Conservation (phyloP, 1,284 basidiomycete species). For the Ustilago sp. region DNA sequence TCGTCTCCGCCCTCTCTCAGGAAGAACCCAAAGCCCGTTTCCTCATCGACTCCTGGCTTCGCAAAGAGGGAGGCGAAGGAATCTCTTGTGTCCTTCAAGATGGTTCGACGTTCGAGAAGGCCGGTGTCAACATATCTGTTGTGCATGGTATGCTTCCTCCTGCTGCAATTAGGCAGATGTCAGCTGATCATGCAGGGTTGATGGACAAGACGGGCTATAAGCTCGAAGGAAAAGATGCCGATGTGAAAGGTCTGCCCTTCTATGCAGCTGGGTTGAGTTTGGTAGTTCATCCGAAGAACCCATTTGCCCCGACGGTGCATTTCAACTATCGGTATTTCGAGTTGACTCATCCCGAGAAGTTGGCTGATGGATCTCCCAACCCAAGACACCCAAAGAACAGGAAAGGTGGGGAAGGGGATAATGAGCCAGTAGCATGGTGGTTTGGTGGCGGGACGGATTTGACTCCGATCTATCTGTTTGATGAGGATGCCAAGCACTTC, state of each 20-base stretch:
- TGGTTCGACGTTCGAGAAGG: slow-evolving; percentile 87
- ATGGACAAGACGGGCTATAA: slow-evolving; percentile 63
- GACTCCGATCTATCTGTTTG: slow-evolving; percentile 92
- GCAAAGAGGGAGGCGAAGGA: slow-evolving; percentile 86
- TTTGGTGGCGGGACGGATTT: slow-evolving; percentile 97
- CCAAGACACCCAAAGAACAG: slow-evolving; percentile 59
- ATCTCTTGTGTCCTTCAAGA: slow-evolving; percentile 87
- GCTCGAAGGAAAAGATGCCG: slow-evolving; percentile 73
- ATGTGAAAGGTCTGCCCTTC: slow-evolving; percentile 80
- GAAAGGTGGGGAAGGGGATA: slow-evolving; percentile 33
- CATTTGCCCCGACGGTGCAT: slow-evolving; percentile 82
- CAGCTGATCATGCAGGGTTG: slow-evolving; percentile 82
- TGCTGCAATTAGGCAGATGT: slow-evolving; percentile 91
- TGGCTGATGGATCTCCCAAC: slow-evolving; percentile 66
- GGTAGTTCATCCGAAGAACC: slow-evolving; percentile 93
- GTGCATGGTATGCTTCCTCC: slow-evolving; percentile 90
- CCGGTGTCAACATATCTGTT: slow-evolving; percentile 93
- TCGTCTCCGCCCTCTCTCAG: slow-evolving; percentile 82
- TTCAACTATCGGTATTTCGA: slow-evolving; percentile 99
- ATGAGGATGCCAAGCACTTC: slow-evolving; percentile 88
- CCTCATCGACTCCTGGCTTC: slow-evolving; percentile 87
- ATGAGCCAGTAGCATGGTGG: slow-evolving; percentile 85
- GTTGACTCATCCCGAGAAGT: slow-evolving; percentile 66
- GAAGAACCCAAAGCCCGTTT: slow-evolving; percentile 79
- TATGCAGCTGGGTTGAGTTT: slow-evolving; percentile 92